Evolutionary conservation across 805 yeast genomes (phyloP), one percentile per base, ranked within the genome.

Genomic region (Teunomyces tritomae): DNA sequence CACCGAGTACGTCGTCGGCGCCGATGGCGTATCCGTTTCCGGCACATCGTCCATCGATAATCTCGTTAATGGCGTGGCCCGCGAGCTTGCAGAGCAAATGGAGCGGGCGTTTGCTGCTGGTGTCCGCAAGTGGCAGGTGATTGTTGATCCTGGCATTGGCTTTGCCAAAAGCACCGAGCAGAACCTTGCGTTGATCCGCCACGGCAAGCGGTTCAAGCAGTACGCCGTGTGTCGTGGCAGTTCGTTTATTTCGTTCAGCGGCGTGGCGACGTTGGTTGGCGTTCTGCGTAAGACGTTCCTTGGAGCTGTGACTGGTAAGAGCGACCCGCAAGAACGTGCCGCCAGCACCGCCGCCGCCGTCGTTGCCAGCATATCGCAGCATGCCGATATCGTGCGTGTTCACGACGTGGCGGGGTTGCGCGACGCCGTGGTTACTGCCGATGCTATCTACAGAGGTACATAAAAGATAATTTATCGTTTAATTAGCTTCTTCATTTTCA

Each of bases 141-240:
- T 94, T 13, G 59, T 90, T 3, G 99, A 94, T 62, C 99, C 99
- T 0, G 99, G 99, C 2, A 68, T 94, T 36, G 99, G 99, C 1
- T 94, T 94, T 67, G 97, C 98, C n/a, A 94, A 94, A 63, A 77
- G 76, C 45, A 57, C 77, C n/a, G 54, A 62, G 6, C 96, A 91
- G 59, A 92, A 91, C 63, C 54, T 91, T 28, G 75, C 76, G 17
- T 57, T 89, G 1, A 74, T 94, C 27, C 77, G 81, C 50, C 73
- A 80, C 74, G 50, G 78, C 66, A 43, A 56, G 51, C 28, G 64
- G 72, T 57, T 73, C 57, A 84, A 84, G 59, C 65, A 70, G 28
- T 85, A 82, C 56, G 68, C 82, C 1, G 56, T 20, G 24, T 20
- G 24, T 20, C 24, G 24, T 58, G 6, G 56, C 28, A 45, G 58